Evolutionary conservation across 352 stramenopile species (phyloP), one percentile per base, ranked within the genome.

Genomic region (Phytophthora syringae): DNA sequence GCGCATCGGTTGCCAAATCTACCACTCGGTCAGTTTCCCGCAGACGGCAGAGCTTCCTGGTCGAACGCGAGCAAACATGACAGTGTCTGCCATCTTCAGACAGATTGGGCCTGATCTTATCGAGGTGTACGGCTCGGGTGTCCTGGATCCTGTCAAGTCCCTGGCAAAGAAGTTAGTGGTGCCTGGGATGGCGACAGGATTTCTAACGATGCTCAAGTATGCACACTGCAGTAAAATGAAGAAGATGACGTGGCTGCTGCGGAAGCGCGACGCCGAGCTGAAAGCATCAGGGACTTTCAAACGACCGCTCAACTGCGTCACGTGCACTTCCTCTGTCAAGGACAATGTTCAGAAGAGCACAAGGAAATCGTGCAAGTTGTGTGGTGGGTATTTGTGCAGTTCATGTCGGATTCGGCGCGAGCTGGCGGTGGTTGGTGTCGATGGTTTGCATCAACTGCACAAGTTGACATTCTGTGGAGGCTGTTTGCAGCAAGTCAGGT

Each of bases 21-120:
- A 77, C 50, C 78, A 89, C 64, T 87, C 77, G 18, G 64, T 89
- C 20, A 59, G 74, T 18, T 72, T 88, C 15, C 49, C 67, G 7
- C 62, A 85, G 27, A 67, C 78, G 11, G 61, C 59, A 15, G 60
- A 74, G 7, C 48, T 87, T 3, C 51, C 64, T 5, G 30, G 54
- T 15, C 74, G 67, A 15, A 63, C 74, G 22, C 76, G 80, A 9
- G 79, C 63, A 2, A 79, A 76, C 20, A 59, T 86, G 51, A 84
- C 80, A 15, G 52, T 78, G 28, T 84, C 71, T 37, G 73, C 47
- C n/a, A 71, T 89, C 60, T 86, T 80, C 52, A 68, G 77, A 7
- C 80, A 89, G 58, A 69, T 71, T 27, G 56, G 25, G 1, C 61
- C 74, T 4, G 72, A 81, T 37, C 57, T 67, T 18, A 70, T 89